phyloP scores from a whole-genome alignment of 176 grass and related monocot species.

The Tuctoria greenei region DNA sequence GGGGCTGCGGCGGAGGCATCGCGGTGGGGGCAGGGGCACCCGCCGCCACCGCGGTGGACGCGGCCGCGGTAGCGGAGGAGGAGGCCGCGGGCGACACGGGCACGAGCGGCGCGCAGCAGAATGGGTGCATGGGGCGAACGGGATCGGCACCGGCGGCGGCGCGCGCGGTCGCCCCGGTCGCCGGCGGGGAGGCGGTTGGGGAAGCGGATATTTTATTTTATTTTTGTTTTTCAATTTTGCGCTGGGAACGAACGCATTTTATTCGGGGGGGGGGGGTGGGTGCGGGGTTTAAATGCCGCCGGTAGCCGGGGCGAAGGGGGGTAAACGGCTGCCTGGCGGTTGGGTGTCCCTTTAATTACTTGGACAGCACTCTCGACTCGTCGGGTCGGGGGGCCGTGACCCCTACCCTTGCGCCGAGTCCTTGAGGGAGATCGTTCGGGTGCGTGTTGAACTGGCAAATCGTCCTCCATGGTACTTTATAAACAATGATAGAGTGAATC shows the following conservation, averaged over 20 bases:
- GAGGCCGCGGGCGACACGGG: slow-evolving; percentile 77
- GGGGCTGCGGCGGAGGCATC: slow-evolving; percentile 40
- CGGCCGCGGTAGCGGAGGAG: slow-evolving; percentile 24
- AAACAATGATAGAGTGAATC: neutral
- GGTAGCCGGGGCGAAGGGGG: neutral
- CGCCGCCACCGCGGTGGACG: slow-evolving; percentile 21
- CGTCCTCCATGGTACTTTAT: neutral
- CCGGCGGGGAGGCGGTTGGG: slow-evolving; percentile 33
- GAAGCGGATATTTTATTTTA: slow-evolving; percentile 21
- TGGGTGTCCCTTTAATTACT: neutral
- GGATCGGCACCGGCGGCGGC: slow-evolving; percentile 26
- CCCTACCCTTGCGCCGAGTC: neutral
- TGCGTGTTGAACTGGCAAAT: neutral
- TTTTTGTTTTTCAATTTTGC: slow-evolving; percentile 19
- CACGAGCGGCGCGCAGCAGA: slow-evolving; percentile 82
- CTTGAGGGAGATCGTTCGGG: neutral
- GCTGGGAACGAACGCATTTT: slow-evolving; percentile 35
- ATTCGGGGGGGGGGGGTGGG: neutral
- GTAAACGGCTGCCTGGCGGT: slow-evolving; percentile 23
- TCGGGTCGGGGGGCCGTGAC: neutral
- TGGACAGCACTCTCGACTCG: slow-evolving; percentile 11
- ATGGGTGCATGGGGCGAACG: slow-evolving; percentile 66
- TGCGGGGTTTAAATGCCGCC: slow-evolving; percentile 49
- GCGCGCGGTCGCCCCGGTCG: slow-evolving; percentile 41
- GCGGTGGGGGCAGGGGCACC: neutral